Evolutionary conservation across 1,284 basidiomycete species (phyloP).

Genomic region (Porogramme epimiltina): DNA sequence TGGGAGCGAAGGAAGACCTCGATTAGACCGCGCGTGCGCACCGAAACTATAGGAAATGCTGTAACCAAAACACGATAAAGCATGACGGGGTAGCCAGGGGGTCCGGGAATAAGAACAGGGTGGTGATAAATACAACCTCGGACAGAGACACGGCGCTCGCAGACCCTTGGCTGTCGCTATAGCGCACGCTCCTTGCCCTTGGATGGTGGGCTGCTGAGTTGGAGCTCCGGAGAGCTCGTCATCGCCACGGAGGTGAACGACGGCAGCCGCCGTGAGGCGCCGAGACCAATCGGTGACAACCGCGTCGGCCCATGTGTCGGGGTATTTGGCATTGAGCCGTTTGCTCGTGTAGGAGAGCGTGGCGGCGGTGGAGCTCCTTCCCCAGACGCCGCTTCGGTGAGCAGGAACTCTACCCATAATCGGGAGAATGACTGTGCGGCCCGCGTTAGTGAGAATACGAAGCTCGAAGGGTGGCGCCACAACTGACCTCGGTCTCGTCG

Average conservation of each 20-base stretch:
- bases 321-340: conserved; percentile 51
- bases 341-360: conserved; percentile 34
- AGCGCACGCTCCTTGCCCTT: conserved; percentile 32
- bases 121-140: not conserved
- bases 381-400: conserved; percentile 82
- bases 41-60: not conserved
- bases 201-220: conserved; percentile 41
- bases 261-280: conserved; percentile 46
- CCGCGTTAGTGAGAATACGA: conserved; percentile 14
- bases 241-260: conserved; percentile 47
- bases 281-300: conserved; percentile 37
- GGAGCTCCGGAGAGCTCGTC: conserved; percentile 55
- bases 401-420: conserved; percentile 93
- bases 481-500: conserved; percentile 72
- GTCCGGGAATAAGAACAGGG: not conserved
- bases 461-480: too few relatives aligned
- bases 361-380: conserved; percentile 38
- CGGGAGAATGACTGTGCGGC: conserved; percentile 71
- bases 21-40: too few relatives aligned
- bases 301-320: conserved; percentile 40
- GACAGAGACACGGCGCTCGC: not conserved
- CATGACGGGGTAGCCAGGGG: not conserved
- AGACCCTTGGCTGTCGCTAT: not conserved
- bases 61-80: not conserved
- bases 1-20: too few relatives aligned